Evolutionary conservation across 352 stramenopile genomes (phyloP).

Genomic region (Pythium apleroticum): DNA sequence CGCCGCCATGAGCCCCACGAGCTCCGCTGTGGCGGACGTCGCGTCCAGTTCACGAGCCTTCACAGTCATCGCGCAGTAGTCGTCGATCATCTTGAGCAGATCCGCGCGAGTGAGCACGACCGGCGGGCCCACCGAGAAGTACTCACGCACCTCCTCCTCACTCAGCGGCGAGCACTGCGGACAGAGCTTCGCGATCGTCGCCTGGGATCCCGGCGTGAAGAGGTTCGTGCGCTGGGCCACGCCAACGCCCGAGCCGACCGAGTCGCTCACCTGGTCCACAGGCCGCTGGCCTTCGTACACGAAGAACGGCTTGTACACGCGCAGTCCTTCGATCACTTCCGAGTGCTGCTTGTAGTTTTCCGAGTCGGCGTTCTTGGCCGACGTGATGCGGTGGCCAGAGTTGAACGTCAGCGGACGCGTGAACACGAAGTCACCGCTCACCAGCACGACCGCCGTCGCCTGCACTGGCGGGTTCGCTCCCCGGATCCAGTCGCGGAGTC

Average conservation of each 20-base stretch:
- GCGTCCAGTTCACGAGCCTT: conserved; percentile 41
- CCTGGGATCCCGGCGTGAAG: conserved; percentile 39
- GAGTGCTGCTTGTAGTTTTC: conserved; percentile 54
- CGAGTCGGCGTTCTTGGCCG: conserved; percentile 50
- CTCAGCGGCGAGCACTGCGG: conserved; percentile 37
- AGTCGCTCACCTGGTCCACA: conserved; percentile 36
- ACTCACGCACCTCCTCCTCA: conserved; percentile 43
- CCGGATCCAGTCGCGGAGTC: conserved; percentile 68
- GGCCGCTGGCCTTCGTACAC: conserved; percentile 64
- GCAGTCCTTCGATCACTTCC: conserved; percentile 71
- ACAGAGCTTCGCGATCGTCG: conserved; percentile 41
- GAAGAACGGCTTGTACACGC: conserved; percentile 82
- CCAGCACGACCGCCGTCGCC: conserved; percentile 55
- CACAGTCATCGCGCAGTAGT: conserved; percentile 68
- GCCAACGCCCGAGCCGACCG: conserved; percentile 42
- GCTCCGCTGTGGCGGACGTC: conserved; percentile 46
- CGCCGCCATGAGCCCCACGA: conserved; percentile 60
- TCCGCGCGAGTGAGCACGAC: conserved; percentile 61
- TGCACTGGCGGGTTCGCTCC: conserved; percentile 61
- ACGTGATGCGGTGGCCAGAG: conserved; percentile 52
- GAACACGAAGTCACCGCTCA: conserved; percentile 79
- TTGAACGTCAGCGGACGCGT: conserved; percentile 64
- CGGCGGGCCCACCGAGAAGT: conserved; percentile 53
- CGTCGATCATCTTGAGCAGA: conserved; percentile 49
- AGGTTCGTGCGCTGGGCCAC: conserved; percentile 56